Evolutionary conservation across 441 rosid species (phyloP).

Genomic region (Syzygium syzygioides): DNA sequence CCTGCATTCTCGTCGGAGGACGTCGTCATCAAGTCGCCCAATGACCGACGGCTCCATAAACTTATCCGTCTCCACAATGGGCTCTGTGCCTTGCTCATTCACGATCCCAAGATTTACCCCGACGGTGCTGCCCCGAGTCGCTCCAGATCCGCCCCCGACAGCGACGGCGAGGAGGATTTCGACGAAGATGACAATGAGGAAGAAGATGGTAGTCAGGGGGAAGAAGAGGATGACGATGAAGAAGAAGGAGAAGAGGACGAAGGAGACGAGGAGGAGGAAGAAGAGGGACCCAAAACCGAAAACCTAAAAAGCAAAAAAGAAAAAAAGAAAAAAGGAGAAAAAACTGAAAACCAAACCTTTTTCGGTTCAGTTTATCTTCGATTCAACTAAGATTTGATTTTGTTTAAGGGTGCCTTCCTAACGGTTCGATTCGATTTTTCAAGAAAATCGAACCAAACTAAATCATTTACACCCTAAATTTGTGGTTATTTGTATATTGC

Average conservation of each 20-base stretch:
- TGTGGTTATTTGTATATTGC: no score
- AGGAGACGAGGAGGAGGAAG: constrained; percentile 11
- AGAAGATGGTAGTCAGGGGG: constrained; percentile 2
- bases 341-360: no score
- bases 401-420: no score
- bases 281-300: constrained; percentile 12
- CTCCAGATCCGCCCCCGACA: constrained; percentile 14
- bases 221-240: background rate
- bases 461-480: no score
- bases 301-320: constrained; percentile 9
- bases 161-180: constrained; percentile 23
- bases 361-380: no score
- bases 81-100: constrained; percentile 75
- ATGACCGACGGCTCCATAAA: constrained; percentile 70
- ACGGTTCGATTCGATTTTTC: no score
- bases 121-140: constrained; percentile 21
- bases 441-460: no score
- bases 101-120: constrained; percentile 85
- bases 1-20: constrained; percentile 46
- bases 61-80: constrained; percentile 64
- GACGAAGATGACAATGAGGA: constrained; percentile 22
- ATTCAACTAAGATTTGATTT: no score
- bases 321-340: no score
- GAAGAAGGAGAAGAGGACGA: constrained; percentile 21
- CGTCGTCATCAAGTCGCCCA: constrained; percentile 69